Percentiles rank a stretch among this genome's conserved stretches.
These are phyloP conservation scores for Phytophthora crassamura DNA, from an alignment of 352 stramenopile species.

Conservation along the genomic window DNA sequence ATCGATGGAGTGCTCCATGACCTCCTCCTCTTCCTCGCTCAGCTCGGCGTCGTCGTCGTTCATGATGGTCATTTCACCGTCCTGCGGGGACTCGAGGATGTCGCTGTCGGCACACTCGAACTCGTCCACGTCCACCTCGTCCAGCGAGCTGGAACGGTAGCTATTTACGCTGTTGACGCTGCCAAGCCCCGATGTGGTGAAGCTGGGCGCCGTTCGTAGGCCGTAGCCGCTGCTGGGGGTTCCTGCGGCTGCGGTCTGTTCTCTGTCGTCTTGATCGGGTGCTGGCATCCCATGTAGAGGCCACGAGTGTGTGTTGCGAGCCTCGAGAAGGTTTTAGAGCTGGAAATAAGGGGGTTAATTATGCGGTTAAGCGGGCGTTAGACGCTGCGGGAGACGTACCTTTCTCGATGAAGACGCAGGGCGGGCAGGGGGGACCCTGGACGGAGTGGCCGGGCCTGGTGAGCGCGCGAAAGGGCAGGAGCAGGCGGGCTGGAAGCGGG, in stretches of 20 bases:
- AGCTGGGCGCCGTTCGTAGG: conserved; percentile 15
- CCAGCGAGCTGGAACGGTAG: conserved; percentile 31
- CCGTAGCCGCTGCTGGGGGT: conserved; percentile 28
- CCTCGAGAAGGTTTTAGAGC: conserved; percentile 14
- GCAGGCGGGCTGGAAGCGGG: conserved; percentile 3
- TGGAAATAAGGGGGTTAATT: background rate
- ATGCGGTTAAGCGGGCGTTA: background rate
- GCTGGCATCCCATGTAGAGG: conserved; percentile 61
- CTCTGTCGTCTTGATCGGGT: conserved; percentile 36
- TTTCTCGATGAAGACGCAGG: background rate
- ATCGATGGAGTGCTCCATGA: conserved; percentile 76
- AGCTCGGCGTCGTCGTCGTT: conserved; percentile 63
- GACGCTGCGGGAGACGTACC: no score
- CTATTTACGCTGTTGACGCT: conserved; percentile 32
- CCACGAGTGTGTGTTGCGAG: conserved; percentile 13
- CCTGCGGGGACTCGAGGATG: conserved; percentile 51
- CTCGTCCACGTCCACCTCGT: conserved; percentile 22
- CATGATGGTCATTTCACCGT: conserved; percentile 76
- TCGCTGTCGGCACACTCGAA: conserved; percentile 58
- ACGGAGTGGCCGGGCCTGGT: conserved; percentile 7
- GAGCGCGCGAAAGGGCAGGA: conserved; percentile 1
- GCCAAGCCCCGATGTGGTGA: conserved; percentile 22
- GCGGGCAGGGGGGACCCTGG: background rate
- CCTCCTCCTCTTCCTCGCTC: conserved; percentile 64
- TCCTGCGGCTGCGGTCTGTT: conserved; percentile 25